phyloP scores from a whole-genome alignment of 768 basidiomycete genomes.

The Russula compacta region DNA sequence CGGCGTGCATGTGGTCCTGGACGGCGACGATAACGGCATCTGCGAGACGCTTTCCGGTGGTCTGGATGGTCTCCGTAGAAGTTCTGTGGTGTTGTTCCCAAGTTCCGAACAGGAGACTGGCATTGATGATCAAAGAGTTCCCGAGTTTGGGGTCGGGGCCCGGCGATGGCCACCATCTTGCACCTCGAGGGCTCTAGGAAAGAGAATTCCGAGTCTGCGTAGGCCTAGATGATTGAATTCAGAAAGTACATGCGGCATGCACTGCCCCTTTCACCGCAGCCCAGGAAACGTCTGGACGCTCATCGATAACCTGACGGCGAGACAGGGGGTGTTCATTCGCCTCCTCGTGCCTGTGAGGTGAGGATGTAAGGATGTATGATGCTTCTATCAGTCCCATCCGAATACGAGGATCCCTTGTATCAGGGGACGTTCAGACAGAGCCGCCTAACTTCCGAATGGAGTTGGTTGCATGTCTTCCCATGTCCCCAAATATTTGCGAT shows the following conservation, averaged over 20 bases:
- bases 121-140: constrained; percentile 51
- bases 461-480: no score
- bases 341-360: no score
- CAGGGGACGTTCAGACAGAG: no score
- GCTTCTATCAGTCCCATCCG: no score
- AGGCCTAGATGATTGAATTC: constrained; percentile 34
- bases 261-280: constrained; percentile 77
- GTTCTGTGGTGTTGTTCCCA: constrained; percentile 66
- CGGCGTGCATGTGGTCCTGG: constrained; percentile 70
- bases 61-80: constrained; percentile 54
- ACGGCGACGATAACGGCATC: constrained; percentile 78
- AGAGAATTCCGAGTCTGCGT: constrained; percentile 46
- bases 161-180: constrained; percentile 81
- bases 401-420: no score
- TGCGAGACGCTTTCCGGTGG: constrained; percentile 60
- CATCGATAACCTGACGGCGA: no score
- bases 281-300: constrained; percentile 22
- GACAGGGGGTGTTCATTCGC: no score
- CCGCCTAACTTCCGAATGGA: no score
- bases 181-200: constrained; percentile 49
- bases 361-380: no score
- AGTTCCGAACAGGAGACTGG: constrained; percentile 57
- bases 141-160: constrained; percentile 64
- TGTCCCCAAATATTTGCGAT: no score
- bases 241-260: constrained; percentile 32